Percentiles rank a stretch among this genome's conserved stretches.
Evolutionary conservation across 352 stramenopile species (phyloP).

Genomic region (Phytopythium boreale): DNA sequence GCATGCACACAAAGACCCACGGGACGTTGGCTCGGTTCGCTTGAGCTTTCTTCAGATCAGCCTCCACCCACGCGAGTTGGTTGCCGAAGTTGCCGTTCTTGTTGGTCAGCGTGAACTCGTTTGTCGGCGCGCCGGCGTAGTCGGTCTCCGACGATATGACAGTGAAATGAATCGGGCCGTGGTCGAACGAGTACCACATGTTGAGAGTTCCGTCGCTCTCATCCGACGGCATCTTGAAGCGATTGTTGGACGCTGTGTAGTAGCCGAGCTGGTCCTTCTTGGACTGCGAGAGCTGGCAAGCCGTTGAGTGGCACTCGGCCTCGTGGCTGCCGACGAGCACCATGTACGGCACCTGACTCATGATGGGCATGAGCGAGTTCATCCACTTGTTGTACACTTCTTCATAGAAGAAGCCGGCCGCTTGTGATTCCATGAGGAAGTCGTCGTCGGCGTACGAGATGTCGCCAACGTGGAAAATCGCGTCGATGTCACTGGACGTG

Average conservation of each 20-base stretch:
- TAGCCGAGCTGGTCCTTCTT: conserved; percentile 47
- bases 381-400: conserved; percentile 67
- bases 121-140: conserved; percentile 22
- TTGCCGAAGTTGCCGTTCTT: conserved; percentile 35
- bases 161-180: conserved; percentile 61
- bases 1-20: conserved; percentile 66
- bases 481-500: conserved; percentile 15
- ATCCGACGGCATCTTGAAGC: conserved; percentile 41
- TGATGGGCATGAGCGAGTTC: conserved; percentile 32
- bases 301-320: conserved; percentile 37
- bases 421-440: conserved; percentile 16
- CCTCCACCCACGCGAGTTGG: conserved; percentile 35
- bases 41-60: conserved; percentile 44
- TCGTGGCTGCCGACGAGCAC: conserved; percentile 68
- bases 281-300: conserved; percentile 22
- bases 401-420: conserved; percentile 33
- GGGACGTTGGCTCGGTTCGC: conserved; percentile 33
- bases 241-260: conserved; percentile 58
- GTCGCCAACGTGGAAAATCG: conserved; percentile 38
- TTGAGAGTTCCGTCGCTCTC: conserved; percentile 39
- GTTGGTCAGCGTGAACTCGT: conserved; percentile 22
- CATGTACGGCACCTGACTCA: conserved; percentile 61
- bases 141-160: conserved; percentile 70
- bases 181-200: conserved; percentile 55
- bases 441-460: conserved; percentile 40